phyloP scores from a whole-genome alignment of 2,329 filamentous ascomycete species.

The Nigrospora oryzae region DNA sequence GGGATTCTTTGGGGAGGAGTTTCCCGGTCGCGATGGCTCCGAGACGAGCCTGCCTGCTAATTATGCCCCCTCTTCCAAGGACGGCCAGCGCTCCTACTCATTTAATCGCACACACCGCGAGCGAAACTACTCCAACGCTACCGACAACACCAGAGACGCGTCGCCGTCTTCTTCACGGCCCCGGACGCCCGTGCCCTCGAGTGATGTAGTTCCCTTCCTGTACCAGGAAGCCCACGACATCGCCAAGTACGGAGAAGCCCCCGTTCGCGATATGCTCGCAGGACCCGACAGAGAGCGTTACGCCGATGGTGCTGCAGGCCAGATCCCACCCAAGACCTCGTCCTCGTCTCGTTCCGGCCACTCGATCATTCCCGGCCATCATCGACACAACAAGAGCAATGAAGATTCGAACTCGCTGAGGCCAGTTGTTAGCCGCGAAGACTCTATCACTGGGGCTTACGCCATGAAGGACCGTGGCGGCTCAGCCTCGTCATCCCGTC shows the following conservation, averaged over 20 bases:
- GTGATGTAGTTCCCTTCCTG: constrained; percentile 94
- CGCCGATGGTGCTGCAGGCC: constrained; percentile 36
- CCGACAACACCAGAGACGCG: constrained; percentile 62
- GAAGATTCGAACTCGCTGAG: constrained; percentile 59
- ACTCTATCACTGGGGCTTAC: constrained; percentile 46
- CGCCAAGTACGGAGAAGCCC: constrained; percentile 67
- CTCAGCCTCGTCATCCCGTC: constrained; percentile 28
- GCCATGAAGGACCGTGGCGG: constrained; percentile 44
- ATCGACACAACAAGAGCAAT: constrained; percentile 62
- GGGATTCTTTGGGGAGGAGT: constrained; percentile 89
- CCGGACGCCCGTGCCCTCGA: constrained; percentile 77
- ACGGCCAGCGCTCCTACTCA: constrained; percentile 42
- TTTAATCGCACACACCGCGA: constrained; percentile 58
- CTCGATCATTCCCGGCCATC: constrained; percentile 49
- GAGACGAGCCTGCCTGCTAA: constrained; percentile 56
- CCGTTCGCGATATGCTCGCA: constrained; percentile 61
- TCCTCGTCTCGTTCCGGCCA: constrained; percentile 53
- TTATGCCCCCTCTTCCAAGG: constrained; percentile 27
- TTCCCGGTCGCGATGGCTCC: constrained; percentile 64
- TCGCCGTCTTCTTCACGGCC: constrained; percentile 73
- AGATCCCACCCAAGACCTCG: constrained; percentile 50
- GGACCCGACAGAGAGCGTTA: constrained; percentile 64
- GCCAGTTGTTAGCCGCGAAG: constrained; percentile 69
- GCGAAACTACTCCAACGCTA: constrained; percentile 72
- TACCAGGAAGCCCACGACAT: constrained; percentile 84